A percentile compares a stretch with the other conserved stretches of the same genome.
phyloP scores from a whole-genome alignment of 1,139 yeast species.

The Blastobotrys petasosporus region DNA sequence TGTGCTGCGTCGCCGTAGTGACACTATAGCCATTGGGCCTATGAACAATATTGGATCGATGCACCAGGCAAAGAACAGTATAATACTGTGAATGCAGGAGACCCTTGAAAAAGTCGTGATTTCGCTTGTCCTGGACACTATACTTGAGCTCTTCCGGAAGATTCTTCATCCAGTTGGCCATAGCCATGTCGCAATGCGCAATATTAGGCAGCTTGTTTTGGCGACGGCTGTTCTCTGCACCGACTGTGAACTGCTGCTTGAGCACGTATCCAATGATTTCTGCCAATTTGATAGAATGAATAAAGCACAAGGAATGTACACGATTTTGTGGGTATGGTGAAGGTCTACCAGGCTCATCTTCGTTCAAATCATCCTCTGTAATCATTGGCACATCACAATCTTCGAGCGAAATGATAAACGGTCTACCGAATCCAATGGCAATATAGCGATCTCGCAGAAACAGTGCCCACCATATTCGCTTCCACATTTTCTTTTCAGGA shows the following conservation, averaged over 20 bases:
- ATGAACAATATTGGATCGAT: conserved; percentile 60
- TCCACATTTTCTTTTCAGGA: conserved; percentile 55
- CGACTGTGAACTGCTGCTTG: conserved; percentile 66
- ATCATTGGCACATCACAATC: conserved; percentile 79
- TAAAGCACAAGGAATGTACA: conserved; percentile 50
- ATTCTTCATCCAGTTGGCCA: conserved; percentile 73
- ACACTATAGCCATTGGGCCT: conserved; percentile 37
- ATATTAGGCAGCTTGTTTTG: conserved; percentile 48
- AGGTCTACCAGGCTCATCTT: conserved; percentile 46
- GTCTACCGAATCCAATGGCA: conserved; percentile 75
- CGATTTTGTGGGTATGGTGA: conserved; percentile 44
- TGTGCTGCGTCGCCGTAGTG: conserved; percentile 15
- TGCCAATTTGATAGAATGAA: conserved; percentile 61
- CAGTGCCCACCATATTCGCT: conserved; percentile 76
- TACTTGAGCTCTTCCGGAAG: conserved; percentile 63
- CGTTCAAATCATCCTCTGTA: conserved; percentile 56
- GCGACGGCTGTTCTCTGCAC: conserved; percentile 51
- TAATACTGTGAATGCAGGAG: conserved; percentile 67
- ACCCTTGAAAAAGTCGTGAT: conserved; percentile 54
- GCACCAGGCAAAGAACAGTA: conserved; percentile 63
- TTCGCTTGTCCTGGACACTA: conserved; percentile 48
- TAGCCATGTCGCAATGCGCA: conserved; percentile 69
- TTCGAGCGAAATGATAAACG: conserved; percentile 59
- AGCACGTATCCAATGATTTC: conserved; percentile 70
- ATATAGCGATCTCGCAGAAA: conserved; percentile 66